Base-by-base conservation (phyloP, 108 stramenopile species). In the Licmophora abbreviata region DNA sequence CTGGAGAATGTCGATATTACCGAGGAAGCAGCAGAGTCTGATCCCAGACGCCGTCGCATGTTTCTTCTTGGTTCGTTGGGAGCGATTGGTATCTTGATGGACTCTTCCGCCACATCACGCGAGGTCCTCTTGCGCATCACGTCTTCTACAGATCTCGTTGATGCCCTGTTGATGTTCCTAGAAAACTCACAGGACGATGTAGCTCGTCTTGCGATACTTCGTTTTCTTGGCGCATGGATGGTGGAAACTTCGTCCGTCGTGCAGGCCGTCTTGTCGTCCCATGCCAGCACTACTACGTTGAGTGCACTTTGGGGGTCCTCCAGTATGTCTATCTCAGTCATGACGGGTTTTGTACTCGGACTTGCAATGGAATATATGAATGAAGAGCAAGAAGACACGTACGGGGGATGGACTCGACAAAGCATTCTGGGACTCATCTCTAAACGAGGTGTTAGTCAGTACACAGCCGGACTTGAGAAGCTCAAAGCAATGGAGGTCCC, bases 341-440 rank as follows among this genome's bases (percentile, higher is more conserved):
- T 83, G 45, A 63, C 67, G 34, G 68, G 77, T 22, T 47, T 88
- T 17, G 43, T 88, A 35, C 63, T 88, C 22, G 86, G 86, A 8
- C 58, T 83, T 23, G 58, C 72, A 20, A 71, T 88, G 70, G 77
- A 81, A 47, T 61, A 71, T 29, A 68, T 83, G 56, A 17, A 29
- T 11, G 51, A 55, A 10, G 65, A 64, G 33, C 59, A 64, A 12
- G 57, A 55, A 26, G 43, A 45, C 30, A 51, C 56, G 43, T 64
- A 53, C 37, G 76, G 70, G 15, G 76, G 76, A 28, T 77, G 76
- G 76, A 65, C 76, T 9, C 53, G 49, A 21, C 42, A 48, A 22
- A 41, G 62, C 4, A 63, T 77, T 5, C 23, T 69, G 44, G 51
- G 69, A 50, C 31, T 72, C 10, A 68, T 73, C 23, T 42, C 56